Evolutionary conservation across 176 grass and related monocot genomes (phyloP), one percentile per base, ranked within the genome.

Genomic region (Oryza brachyantha): DNA sequence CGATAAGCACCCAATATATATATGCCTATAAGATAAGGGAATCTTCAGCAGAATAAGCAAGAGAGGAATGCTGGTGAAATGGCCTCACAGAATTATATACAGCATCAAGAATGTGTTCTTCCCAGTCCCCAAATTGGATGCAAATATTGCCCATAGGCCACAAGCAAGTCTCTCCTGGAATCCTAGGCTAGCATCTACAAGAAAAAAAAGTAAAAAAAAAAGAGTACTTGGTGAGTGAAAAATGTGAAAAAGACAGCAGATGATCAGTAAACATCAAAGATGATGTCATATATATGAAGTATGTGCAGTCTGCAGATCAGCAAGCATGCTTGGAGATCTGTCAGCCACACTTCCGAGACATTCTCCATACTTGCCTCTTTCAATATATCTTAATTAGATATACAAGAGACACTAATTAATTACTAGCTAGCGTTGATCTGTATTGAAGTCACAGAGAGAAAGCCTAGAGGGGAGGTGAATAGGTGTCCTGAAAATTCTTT

Each of bases 21-120:
- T 57, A 57, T 70, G n/a, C 66, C 61, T 80, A 70, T 70, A 70
- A 26, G 26, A 81, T 45, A 45, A 61, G 61, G 13, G 63, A 32
- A 79, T 67, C 21, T 40, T 0, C 14, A 37, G 6, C 0, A 22
- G 27, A 45, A 25, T 10, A 71, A 61, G 78, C 41, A 32, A 61
- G 4, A 4, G 52, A 80, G 8, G 24, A 68, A 59, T 60, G 78
- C 40, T 70, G 50, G 10, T 32, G n/a, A 43, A 70, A 61, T 8
- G 29, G 4, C 50, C 14, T 22, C 25, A 69, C 25, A 60, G 77
- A 59, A 69, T 69, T 34, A 29, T 40, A 9, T 21, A 22, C 8
- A 21, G 65, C 52, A 42, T 38, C 5, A 41, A 42, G 48, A 3
- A 60, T 42, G 7, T 80, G 21, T 59, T 59, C 48, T 19, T 4